phyloP scores from a whole-genome alignment of 2,329 filamentous ascomycete genomes.

The Fusarium sp. region DNA sequence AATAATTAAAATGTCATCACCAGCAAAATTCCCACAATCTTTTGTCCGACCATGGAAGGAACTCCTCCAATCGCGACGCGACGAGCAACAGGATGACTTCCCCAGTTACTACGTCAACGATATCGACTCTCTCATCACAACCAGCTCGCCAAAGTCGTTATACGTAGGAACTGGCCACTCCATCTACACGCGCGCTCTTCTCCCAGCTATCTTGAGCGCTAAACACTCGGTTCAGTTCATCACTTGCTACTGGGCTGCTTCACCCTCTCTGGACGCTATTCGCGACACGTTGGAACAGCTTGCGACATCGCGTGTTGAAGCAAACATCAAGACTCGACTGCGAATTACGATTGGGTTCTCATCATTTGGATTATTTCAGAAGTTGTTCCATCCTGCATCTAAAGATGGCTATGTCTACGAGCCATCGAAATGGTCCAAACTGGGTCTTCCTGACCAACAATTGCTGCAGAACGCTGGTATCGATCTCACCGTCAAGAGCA shows the following conservation, averaged over 20 bases:
- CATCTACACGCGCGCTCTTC: constrained; percentile 65
- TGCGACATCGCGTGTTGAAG: constrained; percentile 55
- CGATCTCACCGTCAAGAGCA: constrained; percentile 76
- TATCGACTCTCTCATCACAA: constrained; percentile 60
- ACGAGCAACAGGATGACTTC: constrained; percentile 55
- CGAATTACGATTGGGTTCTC: constrained; percentile 82
- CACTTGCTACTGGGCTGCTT: constrained; percentile 85
- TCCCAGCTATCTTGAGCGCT: constrained; percentile 71
- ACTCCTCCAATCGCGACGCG: constrained; percentile 46
- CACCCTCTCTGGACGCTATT: constrained; percentile 68
- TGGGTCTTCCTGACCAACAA: constrained; percentile 71
- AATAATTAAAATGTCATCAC: constrained; percentile 6
- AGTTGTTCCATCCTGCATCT: constrained; percentile 77
- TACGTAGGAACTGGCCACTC: constrained; percentile 68
- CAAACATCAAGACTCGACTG: constrained; percentile 52
- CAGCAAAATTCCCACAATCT: constrained; percentile 48
- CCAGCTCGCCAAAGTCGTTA: constrained; percentile 60
- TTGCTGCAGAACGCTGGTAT: constrained; percentile 67
- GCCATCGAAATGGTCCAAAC: constrained; percentile 66
- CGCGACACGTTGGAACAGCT: constrained; percentile 68
- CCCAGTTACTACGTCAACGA: constrained; percentile 60
- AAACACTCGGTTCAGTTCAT: constrained; percentile 77
- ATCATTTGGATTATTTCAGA: constrained; percentile 77
- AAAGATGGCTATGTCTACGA: constrained; percentile 71
- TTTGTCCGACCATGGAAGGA: constrained; percentile 55